Conservation (phyloP, 148 eudicot species). For the Heliamphora exappendiculata region DNA sequence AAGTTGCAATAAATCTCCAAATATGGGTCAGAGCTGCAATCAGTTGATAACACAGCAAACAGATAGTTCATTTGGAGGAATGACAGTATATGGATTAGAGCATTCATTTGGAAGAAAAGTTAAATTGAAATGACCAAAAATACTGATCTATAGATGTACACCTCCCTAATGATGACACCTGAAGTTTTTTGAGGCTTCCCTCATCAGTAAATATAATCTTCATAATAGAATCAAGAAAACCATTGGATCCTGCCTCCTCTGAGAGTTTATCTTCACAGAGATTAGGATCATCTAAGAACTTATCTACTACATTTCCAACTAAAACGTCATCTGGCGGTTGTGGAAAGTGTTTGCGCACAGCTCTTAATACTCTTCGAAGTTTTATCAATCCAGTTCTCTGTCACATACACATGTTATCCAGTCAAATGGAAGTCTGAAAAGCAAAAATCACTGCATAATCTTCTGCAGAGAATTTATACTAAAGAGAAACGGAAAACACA, state of each 20-base stretch:
- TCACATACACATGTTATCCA: slow-evolving; percentile 14
- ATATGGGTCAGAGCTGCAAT: slow-evolving; percentile 83
- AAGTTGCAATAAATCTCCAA: slow-evolving; percentile 86
- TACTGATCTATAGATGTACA: slow-evolving; percentile 21
- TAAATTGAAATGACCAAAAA: neutral
- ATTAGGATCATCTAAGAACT: slow-evolving; percentile 73
- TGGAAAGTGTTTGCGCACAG: slow-evolving; percentile 92
- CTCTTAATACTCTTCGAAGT: slow-evolving; percentile 89
- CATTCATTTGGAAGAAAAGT: slow-evolving; percentile 1
- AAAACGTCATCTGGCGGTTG: slow-evolving; percentile 80
- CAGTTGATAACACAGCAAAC: slow-evolving; percentile 8
- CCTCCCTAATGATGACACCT: slow-evolving; percentile 44
- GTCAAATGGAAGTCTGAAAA: slow-evolving; percentile 14
- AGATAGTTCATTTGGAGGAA: slow-evolving; percentile 1
- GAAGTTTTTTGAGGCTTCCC: slow-evolving; percentile 41
- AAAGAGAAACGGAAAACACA: neutral
- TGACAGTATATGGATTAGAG: neutral
- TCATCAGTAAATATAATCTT: slow-evolving; percentile 50
- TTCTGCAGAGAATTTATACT: neutral
- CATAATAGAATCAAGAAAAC: slow-evolving; percentile 54
- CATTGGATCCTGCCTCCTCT: slow-evolving; percentile 76
- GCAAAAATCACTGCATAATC: slow-evolving; percentile 5
- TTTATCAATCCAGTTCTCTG: slow-evolving; percentile 84
- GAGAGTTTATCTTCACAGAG: slow-evolving; percentile 87
- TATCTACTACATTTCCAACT: slow-evolving; percentile 72